Base-by-base conservation (phyloP, 805 yeast species). In the Schizosaccharomyces octosporus region DNA sequence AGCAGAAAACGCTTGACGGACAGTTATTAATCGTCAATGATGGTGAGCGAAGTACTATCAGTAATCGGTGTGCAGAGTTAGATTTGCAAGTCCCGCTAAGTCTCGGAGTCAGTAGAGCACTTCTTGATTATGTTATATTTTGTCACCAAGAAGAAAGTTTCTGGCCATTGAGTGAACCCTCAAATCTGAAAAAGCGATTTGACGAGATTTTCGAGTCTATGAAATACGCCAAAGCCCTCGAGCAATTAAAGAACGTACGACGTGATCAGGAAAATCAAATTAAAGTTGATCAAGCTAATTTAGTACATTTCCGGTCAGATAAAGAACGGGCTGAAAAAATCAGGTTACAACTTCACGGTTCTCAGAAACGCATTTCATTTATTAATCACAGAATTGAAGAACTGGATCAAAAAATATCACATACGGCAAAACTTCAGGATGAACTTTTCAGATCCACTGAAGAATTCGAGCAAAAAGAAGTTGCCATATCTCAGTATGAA, bases 121-220 rank as follows among this genome's bases (percentile, higher is more conserved):
- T 93, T 62, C 72, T 93, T 61, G 95, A 90, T 65, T 87, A 87
- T 69, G 98, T 93, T 54, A 83, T 90, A 1, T 93, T 93, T 72
- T 90, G 98, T 68, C 99, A 93, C 68, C 99, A 93, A 70, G 99
- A 93, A 68, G 99, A 93, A 63, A 83, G 90, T 66, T 72, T 87
- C 36, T 93, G 99, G 99, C 99, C 99, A 1, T 75, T 93, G 59
- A 80, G 89, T 66, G 99, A 93, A 71, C 94, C 98, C 0, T 77
- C 95, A 1, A 78, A 78, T 13, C 76, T 93, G 69, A 94, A 93
- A 72, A 89, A 89, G 72, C 79, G 90, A 61, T 94, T 93, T 67
- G 98, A 93, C 70, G 98, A 93, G 71, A 90, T 93, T 7, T 93
- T 93, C 68, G 97, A 93, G 71, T 96, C 97, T 0, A 80, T 87